These are phyloP conservation scores for Aspergillus chevalieri DNA, from an alignment of 2,329 filamentous ascomycete genomes.

Conservation along the genomic window DNA sequence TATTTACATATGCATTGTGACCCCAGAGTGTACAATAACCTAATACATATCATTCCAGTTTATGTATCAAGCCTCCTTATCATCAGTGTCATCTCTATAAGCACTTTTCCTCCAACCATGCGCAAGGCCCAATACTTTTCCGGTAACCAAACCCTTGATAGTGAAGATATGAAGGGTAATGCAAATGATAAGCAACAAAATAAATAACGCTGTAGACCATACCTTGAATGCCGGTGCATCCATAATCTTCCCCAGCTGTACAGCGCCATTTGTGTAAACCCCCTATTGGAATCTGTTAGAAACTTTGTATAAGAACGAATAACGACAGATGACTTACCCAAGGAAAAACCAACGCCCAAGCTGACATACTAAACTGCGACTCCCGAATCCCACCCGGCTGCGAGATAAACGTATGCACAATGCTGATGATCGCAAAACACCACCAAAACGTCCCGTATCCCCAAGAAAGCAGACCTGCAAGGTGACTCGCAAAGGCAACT, in stretches of 20 bases:
- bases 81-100: not conserved
- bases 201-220: conserved; percentile 31
- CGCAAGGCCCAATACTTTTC: conserved; percentile 25
- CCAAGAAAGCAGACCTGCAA: conserved; percentile 35
- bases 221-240: conserved; percentile 34
- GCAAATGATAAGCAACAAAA: conserved; percentile 31
- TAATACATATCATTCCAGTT: too few species aligned
- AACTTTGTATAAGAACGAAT: not conserved
- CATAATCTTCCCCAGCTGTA: conserved; percentile 34
- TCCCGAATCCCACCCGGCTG: conserved; percentile 15
- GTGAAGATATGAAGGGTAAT: conserved; percentile 27
- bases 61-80: not conserved
- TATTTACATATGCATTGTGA: too few species aligned
- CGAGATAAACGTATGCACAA: conserved; percentile 19
- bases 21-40: too few species aligned
- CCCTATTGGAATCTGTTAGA: conserved; percentile 19
- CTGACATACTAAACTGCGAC: conserved; percentile 24
- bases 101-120: conserved; percentile 17
- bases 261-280: conserved; percentile 35
- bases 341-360: conserved; percentile 36
- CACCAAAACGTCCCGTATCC: conserved; percentile 40
- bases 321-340: conserved; percentile 24
- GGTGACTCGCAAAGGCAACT: conserved; percentile 30
- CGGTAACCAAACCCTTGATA: conserved; percentile 23
- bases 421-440: conserved; percentile 34